A percentile compares a stretch with the other conserved stretches of the same genome.
Evolutionary conservation across 2,329 filamentous ascomycete species (phyloP).

Genomic region (Monosporascus sp.): DNA sequence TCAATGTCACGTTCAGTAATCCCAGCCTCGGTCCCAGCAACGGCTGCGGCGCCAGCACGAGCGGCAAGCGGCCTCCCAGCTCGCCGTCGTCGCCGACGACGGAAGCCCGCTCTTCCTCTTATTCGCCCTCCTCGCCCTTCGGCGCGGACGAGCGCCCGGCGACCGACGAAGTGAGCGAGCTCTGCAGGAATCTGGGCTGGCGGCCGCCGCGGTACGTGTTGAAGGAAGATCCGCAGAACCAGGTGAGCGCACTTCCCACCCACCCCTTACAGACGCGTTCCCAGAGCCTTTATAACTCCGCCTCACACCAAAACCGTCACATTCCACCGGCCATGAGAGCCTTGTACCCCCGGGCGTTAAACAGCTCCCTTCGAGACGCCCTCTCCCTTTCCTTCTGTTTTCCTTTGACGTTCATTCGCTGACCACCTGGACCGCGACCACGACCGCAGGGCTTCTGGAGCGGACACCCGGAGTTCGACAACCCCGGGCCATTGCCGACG

Average conservation of each 20-base stretch:
- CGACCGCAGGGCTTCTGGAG: conserved; percentile 27
- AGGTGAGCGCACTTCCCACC: not conserved
- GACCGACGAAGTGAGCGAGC: conserved; percentile 19
- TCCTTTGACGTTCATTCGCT: not conserved
- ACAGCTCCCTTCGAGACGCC: too few relatives aligned
- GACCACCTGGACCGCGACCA: not conserved
- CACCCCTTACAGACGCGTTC: not conserved
- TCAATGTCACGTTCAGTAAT: not conserved
- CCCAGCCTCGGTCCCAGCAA: not conserved
- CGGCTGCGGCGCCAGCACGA: not conserved
- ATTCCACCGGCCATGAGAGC: not conserved
- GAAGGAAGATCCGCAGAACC: conserved; percentile 8
- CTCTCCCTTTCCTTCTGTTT: not conserved
- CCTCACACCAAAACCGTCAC: not conserved
- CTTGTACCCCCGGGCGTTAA: too few relatives aligned
- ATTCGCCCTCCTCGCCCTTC: conserved; percentile 8
- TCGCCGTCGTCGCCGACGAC: not conserved
- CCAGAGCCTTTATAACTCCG: not conserved
- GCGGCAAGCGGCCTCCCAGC: not conserved
- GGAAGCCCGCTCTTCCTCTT: too few relatives aligned
- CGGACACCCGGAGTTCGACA: conserved; percentile 29
- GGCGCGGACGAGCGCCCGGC: conserved; percentile 14
- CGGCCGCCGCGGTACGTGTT: conserved; percentile 30
- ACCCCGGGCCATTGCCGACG: conserved; percentile 7
- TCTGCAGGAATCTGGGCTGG: conserved; percentile 30